Conservation (phyloP, 768 basidiomycete genomes). For the Hericium coralloides region DNA sequence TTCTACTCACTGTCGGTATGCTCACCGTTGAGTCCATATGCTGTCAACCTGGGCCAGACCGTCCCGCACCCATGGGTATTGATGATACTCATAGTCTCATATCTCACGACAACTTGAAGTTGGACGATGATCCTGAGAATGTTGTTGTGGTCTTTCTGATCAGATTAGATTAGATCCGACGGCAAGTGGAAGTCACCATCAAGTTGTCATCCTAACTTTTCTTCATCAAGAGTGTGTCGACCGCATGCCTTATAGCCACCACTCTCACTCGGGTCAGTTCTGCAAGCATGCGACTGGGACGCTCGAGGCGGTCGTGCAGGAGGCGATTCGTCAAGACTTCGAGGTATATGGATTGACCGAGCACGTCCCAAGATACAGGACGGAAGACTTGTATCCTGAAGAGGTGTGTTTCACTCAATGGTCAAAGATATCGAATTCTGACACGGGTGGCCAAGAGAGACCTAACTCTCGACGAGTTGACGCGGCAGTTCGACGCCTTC, state of each 20-base stretch:
- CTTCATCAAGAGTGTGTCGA: not conserved
- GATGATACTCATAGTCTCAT: no score
- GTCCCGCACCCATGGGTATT: no score
- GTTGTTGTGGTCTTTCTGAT: no score
- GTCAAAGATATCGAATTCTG: not conserved
- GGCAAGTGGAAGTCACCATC: no score
- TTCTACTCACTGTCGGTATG: no score
- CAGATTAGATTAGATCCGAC: no score
- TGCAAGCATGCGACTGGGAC: constrained; percentile 82
- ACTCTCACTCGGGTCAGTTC: constrained; percentile 91
- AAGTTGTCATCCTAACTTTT: not conserved
- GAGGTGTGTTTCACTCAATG: constrained; percentile 49
- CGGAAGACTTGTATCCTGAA: constrained; percentile 85
- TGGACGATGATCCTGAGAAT: no score
- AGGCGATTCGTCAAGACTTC: constrained; percentile 76
- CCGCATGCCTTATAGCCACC: constrained; percentile 64
- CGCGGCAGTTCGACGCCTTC: constrained; percentile 62
- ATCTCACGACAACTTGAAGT: no score
- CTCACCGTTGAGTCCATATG: no score
- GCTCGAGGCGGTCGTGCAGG: constrained; percentile 72
- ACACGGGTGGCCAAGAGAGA: constrained; percentile 35
- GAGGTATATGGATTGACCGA: constrained; percentile 81
- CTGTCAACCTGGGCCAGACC: no score
- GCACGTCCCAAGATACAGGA: constrained; percentile 85
- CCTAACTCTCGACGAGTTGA: constrained; percentile 42